Conservation (phyloP, 768 basidiomycete genomes). For the Leccinum subgranulosum region DNA sequence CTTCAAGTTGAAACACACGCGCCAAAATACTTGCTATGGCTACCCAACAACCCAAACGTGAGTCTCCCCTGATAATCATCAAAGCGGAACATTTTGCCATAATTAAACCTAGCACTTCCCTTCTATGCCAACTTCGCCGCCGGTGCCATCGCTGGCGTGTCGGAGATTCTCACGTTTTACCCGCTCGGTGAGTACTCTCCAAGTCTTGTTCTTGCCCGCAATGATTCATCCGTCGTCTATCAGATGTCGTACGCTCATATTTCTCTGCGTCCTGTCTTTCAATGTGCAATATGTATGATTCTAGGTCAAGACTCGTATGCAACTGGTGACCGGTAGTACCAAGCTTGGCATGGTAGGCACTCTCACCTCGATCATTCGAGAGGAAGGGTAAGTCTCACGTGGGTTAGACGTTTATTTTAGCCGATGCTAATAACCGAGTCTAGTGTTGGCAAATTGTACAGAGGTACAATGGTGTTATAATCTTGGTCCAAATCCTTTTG, state of each 20-base stretch:
- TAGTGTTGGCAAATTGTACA: slow-evolving; percentile 81
- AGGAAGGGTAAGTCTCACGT: slow-evolving; percentile 74
- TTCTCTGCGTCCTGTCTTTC: neutral
- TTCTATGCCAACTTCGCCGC: slow-evolving; percentile 90
- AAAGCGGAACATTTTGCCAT: slow-evolving; percentile 5
- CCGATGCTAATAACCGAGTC: neutral
- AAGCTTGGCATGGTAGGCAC: slow-evolving; percentile 77
- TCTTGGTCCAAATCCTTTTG: neutral
- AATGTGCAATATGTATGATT: slow-evolving; percentile 7
- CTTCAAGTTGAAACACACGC: neutral
- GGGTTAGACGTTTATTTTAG: neutral
- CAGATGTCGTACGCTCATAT: slow-evolving; percentile 76
- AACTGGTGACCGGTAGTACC: slow-evolving; percentile 84
- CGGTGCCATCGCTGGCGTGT: slow-evolving; percentile 93
- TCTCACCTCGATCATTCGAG: slow-evolving; percentile 75
- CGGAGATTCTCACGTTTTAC: slow-evolving; percentile 81
- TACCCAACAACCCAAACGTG: slow-evolving; percentile 33
- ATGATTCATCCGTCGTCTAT: slow-evolving; percentile 3
- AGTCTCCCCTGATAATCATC: slow-evolving; percentile 1
- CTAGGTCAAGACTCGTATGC: slow-evolving; percentile 98
- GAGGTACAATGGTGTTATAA: slow-evolving; percentile 47
- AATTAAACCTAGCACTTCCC: slow-evolving; percentile 57
- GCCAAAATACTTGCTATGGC: slow-evolving; percentile 14
- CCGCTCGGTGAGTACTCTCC: slow-evolving; percentile 67
- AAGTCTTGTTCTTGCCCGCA: neutral